Base-by-base conservation (phyloP, 257 asterid species). In the Gentiana dahurica region DNA sequence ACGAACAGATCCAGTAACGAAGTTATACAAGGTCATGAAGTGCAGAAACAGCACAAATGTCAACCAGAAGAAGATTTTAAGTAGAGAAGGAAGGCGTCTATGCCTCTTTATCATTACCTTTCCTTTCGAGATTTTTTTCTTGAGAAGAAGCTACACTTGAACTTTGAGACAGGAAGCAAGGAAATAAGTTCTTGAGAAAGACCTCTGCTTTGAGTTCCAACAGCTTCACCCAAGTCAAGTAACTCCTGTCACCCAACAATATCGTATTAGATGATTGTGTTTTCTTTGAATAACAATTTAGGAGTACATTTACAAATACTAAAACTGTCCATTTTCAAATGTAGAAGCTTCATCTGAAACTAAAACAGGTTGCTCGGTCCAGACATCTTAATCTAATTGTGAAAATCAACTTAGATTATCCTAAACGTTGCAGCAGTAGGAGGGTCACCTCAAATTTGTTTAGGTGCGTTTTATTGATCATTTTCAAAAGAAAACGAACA, bases 151-250 rank as follows among this genome's bases (percentile, higher is more conserved):
- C 97, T 83, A 67, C 95, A 82, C 69, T 89, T 89, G 74, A 78
- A 84, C 68, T 86, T 89, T 49, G 89, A 78, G 55, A 80, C 71
- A 5, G 97, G 97, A 66, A 89, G 92, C 47, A 68, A 69, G 61
- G 85, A 73, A 59, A 89, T 89, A 58, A 77, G 80, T 63, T 84
- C 91, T 69, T 82, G 88, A 43, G 97, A 70, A 65, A 89, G 94
- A 52, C 97, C 97, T 71, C 93, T 73, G 69, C 77, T 89, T 76
- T 89, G 80, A 34, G 84, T 77, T 61, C 97, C 97, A 51, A 89
- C 95, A 41, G 83, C 79, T 75, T 89, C 97, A 12, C 96, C 97
- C 76, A 89, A 77, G 61, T 84, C 97, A 37, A 89, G 97, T 71
- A 89, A 68, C 65, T 89, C 97, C 97, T 89, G 70, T 24, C 24